Percentiles rank a stretch among this genome's conserved stretches.
Evolutionary conservation across 176 grass and related monocot genomes (phyloP).

Genomic region (Otatea glauca): DNA sequence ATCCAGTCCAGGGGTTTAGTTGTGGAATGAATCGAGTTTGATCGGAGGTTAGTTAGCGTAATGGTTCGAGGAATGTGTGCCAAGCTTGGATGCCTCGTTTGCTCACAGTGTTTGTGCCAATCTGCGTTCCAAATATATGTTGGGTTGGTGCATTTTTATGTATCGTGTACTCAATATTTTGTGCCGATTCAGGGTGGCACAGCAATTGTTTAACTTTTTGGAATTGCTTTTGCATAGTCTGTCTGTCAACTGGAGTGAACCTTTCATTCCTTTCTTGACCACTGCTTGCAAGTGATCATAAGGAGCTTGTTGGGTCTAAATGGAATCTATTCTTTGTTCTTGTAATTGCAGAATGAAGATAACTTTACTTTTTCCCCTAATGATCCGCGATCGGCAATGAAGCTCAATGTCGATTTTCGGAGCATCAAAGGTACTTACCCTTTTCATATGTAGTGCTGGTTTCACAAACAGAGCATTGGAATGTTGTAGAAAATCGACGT

Average conservation of each 20-base stretch:
- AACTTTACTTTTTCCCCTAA: slow-evolving; percentile 71
- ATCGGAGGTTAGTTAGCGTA: neutral
- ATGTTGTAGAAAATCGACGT: neutral
- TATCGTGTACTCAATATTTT: neutral
- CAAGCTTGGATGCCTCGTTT: neutral
- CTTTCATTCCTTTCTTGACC: neutral
- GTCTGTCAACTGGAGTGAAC: neutral
- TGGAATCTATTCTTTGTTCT: slow-evolving; percentile 27
- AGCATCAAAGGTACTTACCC: slow-evolving; percentile 75
- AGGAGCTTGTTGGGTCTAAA: neutral
- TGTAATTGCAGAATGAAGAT: slow-evolving; percentile 71
- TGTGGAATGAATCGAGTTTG: neutral
- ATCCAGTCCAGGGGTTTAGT: neutral
- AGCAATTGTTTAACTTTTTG: slow-evolving; percentile 1
- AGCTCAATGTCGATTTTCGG: slow-evolving; percentile 79
- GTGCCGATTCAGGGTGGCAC: neutral
- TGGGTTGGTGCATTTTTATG: neutral
- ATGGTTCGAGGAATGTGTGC: slow-evolving; percentile 15
- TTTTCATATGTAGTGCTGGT: slow-evolving; percentile 23
- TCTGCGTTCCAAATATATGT: neutral
- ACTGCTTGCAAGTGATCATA: slow-evolving; percentile 20
- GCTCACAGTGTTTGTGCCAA: neutral
- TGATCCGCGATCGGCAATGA: slow-evolving; percentile 87
- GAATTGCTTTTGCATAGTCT: neutral
- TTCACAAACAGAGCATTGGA: neutral